These are phyloP conservation scores for Penicillium paxilli DNA, from an alignment of 495 filamentous ascomycete species.

Conservation along the genomic window DNA sequence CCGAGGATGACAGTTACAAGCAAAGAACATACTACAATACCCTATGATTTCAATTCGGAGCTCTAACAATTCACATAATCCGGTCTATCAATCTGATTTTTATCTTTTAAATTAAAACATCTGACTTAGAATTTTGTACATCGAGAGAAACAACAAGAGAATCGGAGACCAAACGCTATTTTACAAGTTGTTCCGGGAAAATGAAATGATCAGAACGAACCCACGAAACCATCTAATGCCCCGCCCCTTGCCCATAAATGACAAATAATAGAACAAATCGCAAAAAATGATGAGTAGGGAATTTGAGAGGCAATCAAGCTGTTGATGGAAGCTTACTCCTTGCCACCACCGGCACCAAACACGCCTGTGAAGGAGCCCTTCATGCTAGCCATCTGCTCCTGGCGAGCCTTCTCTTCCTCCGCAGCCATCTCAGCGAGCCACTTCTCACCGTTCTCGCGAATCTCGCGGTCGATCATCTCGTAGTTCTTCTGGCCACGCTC, in stretches of 20 bases:
- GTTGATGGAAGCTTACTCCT: constrained; percentile 24
- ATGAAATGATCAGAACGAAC: constrained; percentile 24
- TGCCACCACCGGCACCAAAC: constrained; percentile 45
- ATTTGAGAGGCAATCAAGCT: not conserved
- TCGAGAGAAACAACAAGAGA: constrained; percentile 28
- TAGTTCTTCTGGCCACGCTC: constrained; percentile 91
- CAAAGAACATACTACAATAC: constrained; percentile 24
- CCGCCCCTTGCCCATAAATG: constrained; percentile 24
- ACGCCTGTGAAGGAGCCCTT: constrained; percentile 61
- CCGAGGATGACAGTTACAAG: not conserved
- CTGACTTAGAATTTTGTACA: constrained; percentile 42
- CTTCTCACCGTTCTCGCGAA: constrained; percentile 87
- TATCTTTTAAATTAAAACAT: constrained; percentile 27
- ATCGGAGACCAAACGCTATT: constrained; percentile 38
- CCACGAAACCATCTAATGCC: constrained; percentile 29
- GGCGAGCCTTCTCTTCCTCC: constrained; percentile 78
- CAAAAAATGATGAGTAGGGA: constrained; percentile 21
- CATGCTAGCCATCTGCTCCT: constrained; percentile 90
- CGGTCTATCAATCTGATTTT: constrained; percentile 20
- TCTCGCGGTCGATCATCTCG: constrained; percentile 81
- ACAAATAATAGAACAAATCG: constrained; percentile 12
- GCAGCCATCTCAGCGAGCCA: constrained; percentile 91
- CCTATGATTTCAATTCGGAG: constrained; percentile 11
- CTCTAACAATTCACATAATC: constrained; percentile 1
- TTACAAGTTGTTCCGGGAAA: constrained; percentile 38